phyloP scores from a whole-genome alignment of 2,329 filamentous ascomycete genomes.

The Cordyceps fumosorosea region DNA sequence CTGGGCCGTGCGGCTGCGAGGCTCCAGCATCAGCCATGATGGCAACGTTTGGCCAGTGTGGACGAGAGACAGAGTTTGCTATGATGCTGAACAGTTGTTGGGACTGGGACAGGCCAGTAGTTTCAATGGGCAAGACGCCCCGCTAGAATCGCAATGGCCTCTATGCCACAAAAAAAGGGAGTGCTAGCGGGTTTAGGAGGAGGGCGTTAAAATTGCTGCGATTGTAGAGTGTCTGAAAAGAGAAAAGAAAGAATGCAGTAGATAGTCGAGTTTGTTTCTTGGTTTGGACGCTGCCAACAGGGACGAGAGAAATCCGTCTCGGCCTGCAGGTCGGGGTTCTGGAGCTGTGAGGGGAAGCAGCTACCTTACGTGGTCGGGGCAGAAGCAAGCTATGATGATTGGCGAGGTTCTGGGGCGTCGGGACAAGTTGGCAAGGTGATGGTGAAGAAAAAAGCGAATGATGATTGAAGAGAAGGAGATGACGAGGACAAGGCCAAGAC shows the following conservation, averaged over 20 bases:
- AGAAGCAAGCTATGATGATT: not conserved
- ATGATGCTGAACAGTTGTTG: not conserved
- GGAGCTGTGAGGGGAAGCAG: constrained; percentile 4
- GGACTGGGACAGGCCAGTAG: not conserved
- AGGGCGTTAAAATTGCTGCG: not conserved
- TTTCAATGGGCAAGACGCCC: constrained; percentile 2
- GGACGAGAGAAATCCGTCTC: not conserved
- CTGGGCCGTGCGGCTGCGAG: constrained; percentile 17
- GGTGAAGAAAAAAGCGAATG: not conserved
- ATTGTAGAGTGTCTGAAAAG: not conserved
- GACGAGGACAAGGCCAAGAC: not conserved
- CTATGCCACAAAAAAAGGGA: not conserved
- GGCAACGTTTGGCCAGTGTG: constrained; percentile 15
- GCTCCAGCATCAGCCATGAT: constrained; percentile 22
- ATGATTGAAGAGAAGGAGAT: not conserved
- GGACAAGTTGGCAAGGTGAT: not conserved
- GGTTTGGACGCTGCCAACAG: not conserved
- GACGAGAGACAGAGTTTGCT: not conserved
- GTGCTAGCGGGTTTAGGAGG: not conserved
- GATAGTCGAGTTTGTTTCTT: not conserved
- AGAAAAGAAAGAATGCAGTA: not conserved
- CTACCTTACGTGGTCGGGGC: not conserved
- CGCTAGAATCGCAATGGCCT: not conserved
- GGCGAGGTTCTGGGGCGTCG: not conserved
- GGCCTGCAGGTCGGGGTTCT: not conserved